phyloP scores from a whole-genome alignment of 2,329 filamentous ascomycete species.

The Helotiales sp. region DNA sequence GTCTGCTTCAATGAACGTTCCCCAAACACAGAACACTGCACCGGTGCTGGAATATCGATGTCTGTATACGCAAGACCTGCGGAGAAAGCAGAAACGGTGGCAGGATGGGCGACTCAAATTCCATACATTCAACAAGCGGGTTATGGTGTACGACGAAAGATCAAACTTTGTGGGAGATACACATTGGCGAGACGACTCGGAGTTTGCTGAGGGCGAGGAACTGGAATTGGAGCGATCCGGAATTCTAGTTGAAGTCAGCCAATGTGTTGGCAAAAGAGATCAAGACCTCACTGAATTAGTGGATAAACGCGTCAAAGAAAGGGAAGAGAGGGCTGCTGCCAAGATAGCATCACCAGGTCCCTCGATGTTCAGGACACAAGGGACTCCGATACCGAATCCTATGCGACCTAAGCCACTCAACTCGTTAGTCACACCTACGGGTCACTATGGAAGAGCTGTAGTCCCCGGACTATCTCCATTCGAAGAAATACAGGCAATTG shows the following conservation, averaged over 20 bases:
- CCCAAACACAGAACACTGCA: conserved; percentile 50
- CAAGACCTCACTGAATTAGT: conserved; percentile 78
- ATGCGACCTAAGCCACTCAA: conserved; percentile 59
- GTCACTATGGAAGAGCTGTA: conserved; percentile 60
- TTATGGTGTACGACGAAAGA: conserved; percentile 86
- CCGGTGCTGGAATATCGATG: conserved; percentile 84
- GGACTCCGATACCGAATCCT: conserved; percentile 41
- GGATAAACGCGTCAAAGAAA: conserved; percentile 65
- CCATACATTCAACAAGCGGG: conserved; percentile 85
- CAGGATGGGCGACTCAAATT: conserved; percentile 87
- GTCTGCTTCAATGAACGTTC: conserved; percentile 23
- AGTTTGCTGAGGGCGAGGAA: conserved; percentile 81
- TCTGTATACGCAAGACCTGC: conserved; percentile 82
- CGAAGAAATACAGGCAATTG: conserved; percentile 51
- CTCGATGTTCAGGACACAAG: conserved; percentile 18
- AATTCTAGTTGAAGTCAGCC: conserved; percentile 77
- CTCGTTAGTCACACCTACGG: conserved; percentile 63
- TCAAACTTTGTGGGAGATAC: conserved; percentile 82
- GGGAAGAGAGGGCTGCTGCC: conserved; percentile 45
- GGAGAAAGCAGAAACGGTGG: conserved; percentile 88
- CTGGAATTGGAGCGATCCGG: conserved; percentile 73
- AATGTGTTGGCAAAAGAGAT: conserved; percentile 69
- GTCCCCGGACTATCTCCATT: conserved; percentile 63
- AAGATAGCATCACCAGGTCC: conserved; percentile 30
- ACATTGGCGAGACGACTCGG: conserved; percentile 71